These are phyloP conservation scores for Apocynum venetum DNA, from an alignment of 257 asterid genomes.

Conservation along the genomic window DNA sequence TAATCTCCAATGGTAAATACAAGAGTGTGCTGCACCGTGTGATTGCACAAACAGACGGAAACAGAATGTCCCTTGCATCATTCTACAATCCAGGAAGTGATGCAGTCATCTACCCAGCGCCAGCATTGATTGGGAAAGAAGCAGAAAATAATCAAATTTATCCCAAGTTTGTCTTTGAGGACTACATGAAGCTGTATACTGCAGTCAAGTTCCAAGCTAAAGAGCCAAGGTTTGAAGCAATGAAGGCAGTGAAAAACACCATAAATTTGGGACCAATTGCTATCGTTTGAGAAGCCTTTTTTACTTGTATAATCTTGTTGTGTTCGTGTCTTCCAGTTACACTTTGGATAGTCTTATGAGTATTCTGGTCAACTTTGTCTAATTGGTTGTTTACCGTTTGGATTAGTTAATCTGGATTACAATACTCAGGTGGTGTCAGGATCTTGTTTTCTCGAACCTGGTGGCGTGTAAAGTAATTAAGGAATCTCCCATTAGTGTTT, in stretches of 20 bases:
- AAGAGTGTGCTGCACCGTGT: constrained; percentile 62
- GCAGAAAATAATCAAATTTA: constrained; percentile 36
- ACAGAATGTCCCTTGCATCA: constrained; percentile 60
- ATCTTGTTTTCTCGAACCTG: not conserved
- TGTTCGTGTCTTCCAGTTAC: not conserved
- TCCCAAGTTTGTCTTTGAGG: constrained; percentile 70
- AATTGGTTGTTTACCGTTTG: not conserved
- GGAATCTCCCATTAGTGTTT: not conserved
- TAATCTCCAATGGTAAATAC: constrained; percentile 58
- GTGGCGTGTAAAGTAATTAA: not conserved
- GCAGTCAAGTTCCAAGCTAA: constrained; percentile 69
- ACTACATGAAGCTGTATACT: constrained; percentile 69
- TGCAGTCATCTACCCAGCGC: constrained; percentile 61
- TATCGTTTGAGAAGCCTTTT: constrained; percentile 35
- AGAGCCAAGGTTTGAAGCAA: constrained; percentile 74
- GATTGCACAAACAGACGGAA: constrained; percentile 52
- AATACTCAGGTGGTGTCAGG: not conserved
- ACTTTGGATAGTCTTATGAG: not conserved
- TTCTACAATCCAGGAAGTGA: constrained; percentile 68
- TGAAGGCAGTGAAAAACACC: constrained; percentile 41
- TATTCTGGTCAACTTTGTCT: constrained; percentile 7
- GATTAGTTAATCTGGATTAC: constrained; percentile 5
- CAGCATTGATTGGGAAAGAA: constrained; percentile 45
- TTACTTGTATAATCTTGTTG: not conserved
- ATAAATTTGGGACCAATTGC: constrained; percentile 43